Conservation (phyloP, 208 protist genomes). For the Leishmania aethiopica region DNA sequence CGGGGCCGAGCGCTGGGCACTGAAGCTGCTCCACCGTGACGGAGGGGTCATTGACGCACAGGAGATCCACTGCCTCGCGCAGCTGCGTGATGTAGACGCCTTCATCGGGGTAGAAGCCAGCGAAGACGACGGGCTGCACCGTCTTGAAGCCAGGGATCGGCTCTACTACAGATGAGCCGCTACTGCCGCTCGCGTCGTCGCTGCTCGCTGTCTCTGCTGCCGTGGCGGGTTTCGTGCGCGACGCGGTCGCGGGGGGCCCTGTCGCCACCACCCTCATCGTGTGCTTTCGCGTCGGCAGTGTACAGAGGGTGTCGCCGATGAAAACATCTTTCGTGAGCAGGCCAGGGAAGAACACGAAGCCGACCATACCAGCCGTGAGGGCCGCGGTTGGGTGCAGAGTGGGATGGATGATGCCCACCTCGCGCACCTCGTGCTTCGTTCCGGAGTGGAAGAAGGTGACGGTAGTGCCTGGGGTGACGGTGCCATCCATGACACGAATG, state of each 20-base stretch:
- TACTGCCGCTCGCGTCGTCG: not conserved
- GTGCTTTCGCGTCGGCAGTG: constrained; percentile 58
- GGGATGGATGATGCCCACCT: constrained; percentile 96
- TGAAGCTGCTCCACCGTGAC: constrained; percentile 87
- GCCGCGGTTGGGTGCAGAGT: constrained; percentile 79
- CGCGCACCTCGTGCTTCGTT: constrained; percentile 79
- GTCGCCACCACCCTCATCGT: constrained; percentile 24
- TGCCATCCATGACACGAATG: constrained; percentile 92
- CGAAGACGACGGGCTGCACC: constrained; percentile 95
- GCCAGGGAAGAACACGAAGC: constrained; percentile 93
- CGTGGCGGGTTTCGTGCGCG: not conserved
- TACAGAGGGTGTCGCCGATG: constrained; percentile 96
- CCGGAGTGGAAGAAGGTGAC: constrained; percentile 69
- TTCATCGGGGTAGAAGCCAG: constrained; percentile 96
- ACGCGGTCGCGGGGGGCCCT: not conserved
- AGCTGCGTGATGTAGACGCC: constrained; percentile 84
- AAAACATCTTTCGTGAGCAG: constrained; percentile 84
- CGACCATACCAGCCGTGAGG: constrained; percentile 95
- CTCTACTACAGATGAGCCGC: constrained; percentile 17
- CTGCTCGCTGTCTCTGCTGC: not conserved
- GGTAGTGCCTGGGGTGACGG: constrained; percentile 74
- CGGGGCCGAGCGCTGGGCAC: constrained; percentile 89
- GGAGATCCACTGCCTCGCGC: constrained; percentile 88
- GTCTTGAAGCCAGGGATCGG: constrained; percentile 71
- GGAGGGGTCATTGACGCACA: constrained; percentile 95